A percentile compares a stretch with the other conserved stretches of the same genome.
Evolutionary conservation across 129 eudicot species (phyloP).

Genomic region (Cynara cardunculus): DNA sequence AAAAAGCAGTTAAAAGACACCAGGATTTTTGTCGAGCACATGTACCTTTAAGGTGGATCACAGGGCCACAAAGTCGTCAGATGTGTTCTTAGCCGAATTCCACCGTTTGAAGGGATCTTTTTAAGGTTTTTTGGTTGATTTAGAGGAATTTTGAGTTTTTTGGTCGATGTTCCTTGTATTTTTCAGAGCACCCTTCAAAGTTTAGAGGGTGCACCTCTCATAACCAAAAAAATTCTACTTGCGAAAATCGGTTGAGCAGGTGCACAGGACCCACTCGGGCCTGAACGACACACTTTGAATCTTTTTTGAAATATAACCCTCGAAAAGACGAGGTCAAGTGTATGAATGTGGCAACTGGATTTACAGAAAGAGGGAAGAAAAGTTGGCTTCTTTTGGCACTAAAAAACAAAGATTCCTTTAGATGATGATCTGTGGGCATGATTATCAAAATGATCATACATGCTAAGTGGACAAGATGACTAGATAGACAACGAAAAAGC

Average conservation of each 20-base stretch:
- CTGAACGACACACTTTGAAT: constrained; percentile 11
- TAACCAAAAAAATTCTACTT: not conserved
- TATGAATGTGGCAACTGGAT: constrained; percentile 37
- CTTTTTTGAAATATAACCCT: not conserved
- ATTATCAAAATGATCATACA: constrained; percentile 11
- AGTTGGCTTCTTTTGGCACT: constrained; percentile 25
- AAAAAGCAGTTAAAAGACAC: not conserved
- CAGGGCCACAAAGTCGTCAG: not conserved
- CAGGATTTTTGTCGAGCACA: not conserved
- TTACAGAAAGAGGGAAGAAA: constrained; percentile 10
- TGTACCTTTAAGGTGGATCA: too few relatives aligned
- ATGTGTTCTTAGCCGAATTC: not conserved
- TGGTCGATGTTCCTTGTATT: not conserved
- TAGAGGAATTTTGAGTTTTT: not conserved
- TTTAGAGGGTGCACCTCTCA: not conserved
- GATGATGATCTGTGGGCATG: constrained; percentile 22
- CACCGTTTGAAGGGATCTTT: not conserved
- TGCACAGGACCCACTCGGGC: not conserved
- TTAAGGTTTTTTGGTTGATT: not conserved
- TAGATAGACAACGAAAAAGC: constrained; percentile 36
- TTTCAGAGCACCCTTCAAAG: not conserved
- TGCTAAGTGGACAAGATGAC: constrained; percentile 34
- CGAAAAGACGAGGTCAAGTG: constrained; percentile 35
- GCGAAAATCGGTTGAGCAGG: not conserved
- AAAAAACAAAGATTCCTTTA: constrained; percentile 24